Evolutionary conservation across 2,329 filamentous ascomycete species (phyloP), one percentile per base, ranked within the genome.

Genomic region (Cercospora sp.): DNA sequence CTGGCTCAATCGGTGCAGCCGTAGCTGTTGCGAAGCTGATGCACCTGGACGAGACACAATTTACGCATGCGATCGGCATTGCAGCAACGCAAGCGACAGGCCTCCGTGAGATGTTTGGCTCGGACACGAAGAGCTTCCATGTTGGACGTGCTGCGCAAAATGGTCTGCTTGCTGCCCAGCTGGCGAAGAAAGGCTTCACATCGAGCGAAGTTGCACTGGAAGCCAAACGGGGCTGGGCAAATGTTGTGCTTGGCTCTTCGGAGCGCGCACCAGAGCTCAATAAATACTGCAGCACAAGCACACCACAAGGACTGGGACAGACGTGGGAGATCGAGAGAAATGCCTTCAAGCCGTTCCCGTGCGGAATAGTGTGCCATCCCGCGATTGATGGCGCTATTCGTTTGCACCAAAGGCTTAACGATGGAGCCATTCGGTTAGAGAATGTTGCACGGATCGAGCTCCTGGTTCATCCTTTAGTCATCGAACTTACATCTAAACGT

Each of bases 341-440:
- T 69, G 81, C 83, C 1, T 87, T 87, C 77, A 87, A 87, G 73
- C 85, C 85, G 0, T 87, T 84, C 68, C 85, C 85, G 0, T 87
- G 85, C 73, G 85, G 85, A 0, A 86, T 87, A 67, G 84, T 87
- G 0, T 84, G 86, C 69, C 85, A 87, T 73, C 84, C 85, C 0
- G 79, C 82, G 3, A 87, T 87, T 65, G 85, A 87, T 73, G 84
- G 77, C 2, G 83, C 82, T 68, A 81, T 83, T 13, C 82, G 84
- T 70, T 71, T 86, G 13, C 80, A 83, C 70, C 72, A 77, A 1
- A 75, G 84, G 60, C 74, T 81, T 48, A 59, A 73, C 12, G 60
- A 70, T 10, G 70, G 78, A 45, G 78, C 76, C 0, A 71, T 80
- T 3, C 60, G n/a, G 6, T 51, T 77, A 0, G 57, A 76, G 8